Base-by-base conservation (phyloP, 257 asterid genomes). In the Petunia axillaris region DNA sequence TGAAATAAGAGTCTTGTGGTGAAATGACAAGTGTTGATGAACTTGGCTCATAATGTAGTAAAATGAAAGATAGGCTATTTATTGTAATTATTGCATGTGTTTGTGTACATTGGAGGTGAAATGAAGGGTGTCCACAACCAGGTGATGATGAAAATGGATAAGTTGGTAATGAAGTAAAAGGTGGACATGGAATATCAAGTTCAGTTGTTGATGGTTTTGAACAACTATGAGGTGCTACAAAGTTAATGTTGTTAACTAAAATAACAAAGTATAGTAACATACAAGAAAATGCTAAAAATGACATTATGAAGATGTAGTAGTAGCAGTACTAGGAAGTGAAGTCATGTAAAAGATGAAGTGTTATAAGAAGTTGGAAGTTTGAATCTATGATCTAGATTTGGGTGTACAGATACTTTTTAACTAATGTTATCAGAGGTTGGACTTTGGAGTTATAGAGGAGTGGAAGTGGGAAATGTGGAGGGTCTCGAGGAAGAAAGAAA, bases 71-170 rank as follows among this genome's bases (percentile, higher is more conserved):
- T 80, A 87, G 48, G 63, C 85, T 84, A 81, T 91, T 90, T 80
- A 95, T 82, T 81, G 91, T 83, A 37, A 95, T 89, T 81, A 89
- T 41, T 84, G 99, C 91, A 87, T 76, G 81, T 66, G 88, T 58
- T 63, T 84, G 50, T 1, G 74, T 50, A 89, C 99, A 95, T 63
- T 39, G 90, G 86, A 95, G 71, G 85, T 90, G 99, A 88, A 95
- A 95, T 0, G 88, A 88, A 14, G 99, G 99, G 87, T 95, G 99
- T 86, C 98, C 98, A 88, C 97, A 92, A 87, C 94, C 97, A 82
- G 97, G 89, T 68, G 84, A 63, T 68, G 86, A 81, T 2, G 99
- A 95, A 91, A 95, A 95, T 1, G 99, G 99, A 80, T 87, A 95
- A 41, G 91, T 83, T 64, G 91, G 96, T 15, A 89, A 77, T 39